phyloP scores from a whole-genome alignment of 1,139 yeast species.

The Taphrina betulina region DNA sequence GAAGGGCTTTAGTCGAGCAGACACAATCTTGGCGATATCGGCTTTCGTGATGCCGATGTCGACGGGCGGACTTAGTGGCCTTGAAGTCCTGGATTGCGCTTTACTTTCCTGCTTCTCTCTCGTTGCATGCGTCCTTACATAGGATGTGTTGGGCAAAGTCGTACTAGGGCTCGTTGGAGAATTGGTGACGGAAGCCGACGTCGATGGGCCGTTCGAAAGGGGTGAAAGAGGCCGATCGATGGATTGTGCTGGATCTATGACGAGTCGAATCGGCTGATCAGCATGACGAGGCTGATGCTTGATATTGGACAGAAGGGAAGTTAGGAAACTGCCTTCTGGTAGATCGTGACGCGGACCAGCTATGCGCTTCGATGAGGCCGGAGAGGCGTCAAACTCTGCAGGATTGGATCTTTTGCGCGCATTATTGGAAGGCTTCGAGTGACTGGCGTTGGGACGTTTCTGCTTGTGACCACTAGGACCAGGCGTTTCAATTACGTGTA shows the following conservation, averaged over 20 bases:
- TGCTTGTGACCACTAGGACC: background rate
- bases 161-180: background rate
- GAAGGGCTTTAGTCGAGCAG: conserved; percentile 10
- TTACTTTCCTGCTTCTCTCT: background rate
- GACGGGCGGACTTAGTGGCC: background rate
- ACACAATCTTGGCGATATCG: conserved; percentile 8
- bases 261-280: background rate
- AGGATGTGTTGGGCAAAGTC: background rate
- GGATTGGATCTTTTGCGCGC: background rate
- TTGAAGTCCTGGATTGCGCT: background rate
- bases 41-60: background rate
- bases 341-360: background rate
- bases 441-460: conserved; percentile 8
- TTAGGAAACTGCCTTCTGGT: background rate
- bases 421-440: background rate
- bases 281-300: conserved; percentile 1
- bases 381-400: background rate
- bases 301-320: conserved; percentile 7
- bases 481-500: background rate
- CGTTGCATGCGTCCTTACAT: no score
- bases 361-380: background rate
- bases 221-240: background rate
- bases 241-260: background rate
- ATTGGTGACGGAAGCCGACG: background rate
- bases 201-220: background rate